phyloP scores from a whole-genome alignment of 2,329 filamentous ascomycete species.

The Eurotiales sp. region DNA sequence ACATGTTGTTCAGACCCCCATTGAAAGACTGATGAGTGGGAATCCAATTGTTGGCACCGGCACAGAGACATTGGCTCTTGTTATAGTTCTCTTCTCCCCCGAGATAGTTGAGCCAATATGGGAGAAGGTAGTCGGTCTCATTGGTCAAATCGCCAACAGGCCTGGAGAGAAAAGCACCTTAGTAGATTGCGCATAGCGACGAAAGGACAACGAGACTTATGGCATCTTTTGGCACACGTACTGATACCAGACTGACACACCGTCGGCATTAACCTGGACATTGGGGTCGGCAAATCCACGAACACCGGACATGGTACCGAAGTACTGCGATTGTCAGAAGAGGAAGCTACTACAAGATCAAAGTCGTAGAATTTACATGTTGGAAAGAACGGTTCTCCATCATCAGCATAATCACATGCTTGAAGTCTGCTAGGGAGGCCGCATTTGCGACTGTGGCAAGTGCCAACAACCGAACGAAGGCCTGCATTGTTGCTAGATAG shows the following conservation, averaged over 20 bases:
- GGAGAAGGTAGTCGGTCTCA: conserved; percentile 6
- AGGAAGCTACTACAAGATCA: too few relatives aligned
- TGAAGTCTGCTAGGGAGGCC: conserved; percentile 44
- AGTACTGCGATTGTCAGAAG: conserved; percentile 39
- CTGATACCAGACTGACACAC: conserved; percentile 48
- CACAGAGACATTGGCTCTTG: conserved; percentile 11
- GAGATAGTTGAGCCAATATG: conserved; percentile 12
- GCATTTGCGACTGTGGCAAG: conserved; percentile 15
- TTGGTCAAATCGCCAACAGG: neutral
- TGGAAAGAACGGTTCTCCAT: conserved; percentile 47
- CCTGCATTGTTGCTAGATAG: conserved; percentile 8
- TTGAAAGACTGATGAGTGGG: conserved; percentile 10
- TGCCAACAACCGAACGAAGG: conserved; percentile 3
- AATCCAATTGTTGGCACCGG: conserved; percentile 12
- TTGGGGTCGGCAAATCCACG: conserved; percentile 56
- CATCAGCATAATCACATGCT: conserved; percentile 59
- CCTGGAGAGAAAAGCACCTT: neutral
- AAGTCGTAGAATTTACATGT: conserved; percentile 22
- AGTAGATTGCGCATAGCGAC: neutral
- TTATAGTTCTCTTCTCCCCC: conserved; percentile 12
- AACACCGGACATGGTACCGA: conserved; percentile 54
- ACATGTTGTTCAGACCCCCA: conserved; percentile 7
- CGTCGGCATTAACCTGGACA: conserved; percentile 46
- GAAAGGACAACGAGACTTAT: neutral
- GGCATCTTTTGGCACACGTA: conserved; percentile 16